Conservation (phyloP, 768 basidiomycete genomes). For the Leccinum olivaceopallidum region DNA sequence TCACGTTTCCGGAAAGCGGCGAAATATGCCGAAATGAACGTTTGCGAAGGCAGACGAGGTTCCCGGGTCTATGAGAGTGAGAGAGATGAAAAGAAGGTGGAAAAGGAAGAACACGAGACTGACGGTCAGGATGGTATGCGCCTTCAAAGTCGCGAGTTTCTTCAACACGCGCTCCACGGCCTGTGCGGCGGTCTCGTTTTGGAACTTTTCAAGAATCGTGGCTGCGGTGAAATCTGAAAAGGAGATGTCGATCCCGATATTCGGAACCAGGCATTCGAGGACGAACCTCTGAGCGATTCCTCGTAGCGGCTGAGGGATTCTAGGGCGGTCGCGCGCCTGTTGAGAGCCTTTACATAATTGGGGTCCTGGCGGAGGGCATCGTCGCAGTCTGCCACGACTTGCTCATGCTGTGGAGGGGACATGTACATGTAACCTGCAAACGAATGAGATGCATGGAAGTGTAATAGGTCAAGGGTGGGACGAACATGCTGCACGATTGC, state of each 20-base stretch:
- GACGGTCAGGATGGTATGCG: constrained; percentile 69
- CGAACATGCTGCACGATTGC: constrained; percentile 95
- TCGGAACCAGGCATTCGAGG: neutral
- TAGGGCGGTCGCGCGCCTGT: constrained; percentile 83
- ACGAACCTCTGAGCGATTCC: constrained; percentile 77
- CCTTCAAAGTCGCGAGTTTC: constrained; percentile 66
- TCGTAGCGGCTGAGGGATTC: constrained; percentile 75
- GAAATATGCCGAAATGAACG: constrained; percentile 95
- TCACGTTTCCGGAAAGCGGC: constrained; percentile 91
- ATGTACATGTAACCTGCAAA: constrained; percentile 86
- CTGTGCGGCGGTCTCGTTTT: constrained; percentile 73
- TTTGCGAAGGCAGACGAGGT: constrained; percentile 81
- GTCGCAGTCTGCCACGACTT: constrained; percentile 87
- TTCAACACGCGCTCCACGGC: constrained; percentile 94
- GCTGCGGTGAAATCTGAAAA: constrained; percentile 89
- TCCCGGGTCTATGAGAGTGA: constrained; percentile 52
- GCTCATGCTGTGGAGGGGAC: constrained; percentile 78
- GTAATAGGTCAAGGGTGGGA: neutral
- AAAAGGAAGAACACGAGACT: constrained; percentile 18
- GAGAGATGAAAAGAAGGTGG: neutral
- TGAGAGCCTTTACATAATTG: constrained; percentile 87
- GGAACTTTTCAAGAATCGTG: constrained; percentile 92
- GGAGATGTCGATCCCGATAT: neutral
- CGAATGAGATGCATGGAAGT: neutral
- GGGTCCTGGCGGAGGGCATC: constrained; percentile 81